Evolutionary conservation across 805 yeast genomes (phyloP).

Genomic region (Suhomyces sp.): DNA sequence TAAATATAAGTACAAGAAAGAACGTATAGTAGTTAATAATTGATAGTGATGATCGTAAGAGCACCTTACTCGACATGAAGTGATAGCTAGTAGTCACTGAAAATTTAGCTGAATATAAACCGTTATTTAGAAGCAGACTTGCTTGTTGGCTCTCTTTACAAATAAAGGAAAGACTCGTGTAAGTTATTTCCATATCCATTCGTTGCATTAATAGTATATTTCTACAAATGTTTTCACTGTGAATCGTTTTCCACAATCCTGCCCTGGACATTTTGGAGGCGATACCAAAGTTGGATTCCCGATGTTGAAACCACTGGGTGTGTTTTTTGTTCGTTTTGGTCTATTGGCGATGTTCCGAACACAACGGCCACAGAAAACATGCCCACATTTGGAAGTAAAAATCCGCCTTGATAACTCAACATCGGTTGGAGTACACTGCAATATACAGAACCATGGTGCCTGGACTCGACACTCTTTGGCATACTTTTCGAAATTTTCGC

Average conservation of each 20-base stretch:
- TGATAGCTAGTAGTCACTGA: too few species aligned
- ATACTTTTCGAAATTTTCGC: conserved; percentile 24
- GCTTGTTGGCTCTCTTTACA: background rate
- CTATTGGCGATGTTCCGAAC: conserved; percentile 59
- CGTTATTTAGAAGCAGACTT: too few species aligned
- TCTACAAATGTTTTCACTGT: conserved; percentile 52
- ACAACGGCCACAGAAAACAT: conserved; percentile 83
- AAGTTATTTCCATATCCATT: background rate
- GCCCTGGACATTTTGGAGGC: conserved; percentile 58
- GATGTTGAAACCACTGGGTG: conserved; percentile 20
- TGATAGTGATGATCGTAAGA: too few species aligned
- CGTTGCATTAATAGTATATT: conserved; percentile 27
- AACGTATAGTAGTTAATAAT: too few species aligned
- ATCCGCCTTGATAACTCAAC: conserved; percentile 60
- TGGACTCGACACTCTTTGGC: conserved; percentile 28
- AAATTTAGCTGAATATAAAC: too few species aligned
- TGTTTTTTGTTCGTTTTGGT: conserved; percentile 22
- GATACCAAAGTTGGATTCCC: conserved; percentile 44
- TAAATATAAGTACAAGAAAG: background rate
- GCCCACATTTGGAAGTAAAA: conserved; percentile 74
- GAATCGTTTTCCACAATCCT: conserved; percentile 44
- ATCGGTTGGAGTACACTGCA: conserved; percentile 52
- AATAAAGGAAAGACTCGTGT: background rate
- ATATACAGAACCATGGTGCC: conserved; percentile 66
- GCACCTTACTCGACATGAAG: too few species aligned